Evolutionary conservation across 2,329 filamentous ascomycete genomes (phyloP), one percentile per base, ranked within the genome.

Genomic region (Trichophyton mentagrophytes): DNA sequence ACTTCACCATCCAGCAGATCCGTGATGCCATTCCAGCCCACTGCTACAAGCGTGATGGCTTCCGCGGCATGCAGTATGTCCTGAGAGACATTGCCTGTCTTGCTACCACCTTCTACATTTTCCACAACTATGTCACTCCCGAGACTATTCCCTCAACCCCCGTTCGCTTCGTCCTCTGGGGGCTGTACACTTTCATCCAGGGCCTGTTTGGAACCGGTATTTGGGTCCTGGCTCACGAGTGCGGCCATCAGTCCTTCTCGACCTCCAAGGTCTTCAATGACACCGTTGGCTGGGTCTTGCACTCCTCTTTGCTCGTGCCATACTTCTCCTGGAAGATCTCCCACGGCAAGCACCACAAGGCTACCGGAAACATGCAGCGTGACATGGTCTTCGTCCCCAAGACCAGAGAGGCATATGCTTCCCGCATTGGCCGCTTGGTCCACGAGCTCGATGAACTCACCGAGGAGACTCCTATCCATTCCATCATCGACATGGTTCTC

Each of bases 311-410:
- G 44, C 81, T 96, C 61, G 92, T 99, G 57, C 93, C 93, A 22
- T 99, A 97, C 80, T 99, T 96, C 80, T 95, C 90, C 73, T 99
- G 93, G 93, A 95, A 99, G 80, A 91, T 97, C 77, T 96, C 90
- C 67, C 93, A 99, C 79, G 88, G 90, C 80, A 96, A 96, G 85
- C 93, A 99, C 81, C 93, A 99, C 88, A 97, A 97, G 83, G 90
- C 91, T 65, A 99, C 93, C 44, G 93, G 91, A 69, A 85, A 99
- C 81, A 86, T 99, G 78, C 90, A 95, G 78, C 89, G 92, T 67
- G 93, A 99, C 77, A 99, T 99, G 93, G 93, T 97, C 65, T 97
- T 96, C 73, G 81, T 97, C n/a, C 93, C 93, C 63, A 89, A 89
- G 77, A 96, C 90, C 61, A 86, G 91, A 62, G 85, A 93, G 66